Base-by-base conservation (phyloP, 2,329 filamentous ascomycete genomes). In the Curvularia lunata region DNA sequence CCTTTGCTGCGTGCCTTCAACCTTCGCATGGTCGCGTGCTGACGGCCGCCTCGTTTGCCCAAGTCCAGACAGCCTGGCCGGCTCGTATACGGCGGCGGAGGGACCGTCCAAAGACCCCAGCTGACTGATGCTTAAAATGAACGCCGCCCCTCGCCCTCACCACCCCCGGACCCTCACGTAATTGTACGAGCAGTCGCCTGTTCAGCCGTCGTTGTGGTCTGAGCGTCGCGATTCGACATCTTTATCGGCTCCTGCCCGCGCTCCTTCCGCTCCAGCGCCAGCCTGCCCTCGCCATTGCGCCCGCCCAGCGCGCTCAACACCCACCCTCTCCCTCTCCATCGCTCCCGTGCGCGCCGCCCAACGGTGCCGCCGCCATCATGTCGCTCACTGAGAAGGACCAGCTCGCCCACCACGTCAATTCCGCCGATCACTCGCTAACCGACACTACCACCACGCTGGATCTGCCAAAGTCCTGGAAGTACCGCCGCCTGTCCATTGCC, bases 401-500 rank as follows among this genome's bases (percentile, higher is more conserved):
- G 12, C 25, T 58, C 28, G 55, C 63, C 13, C 72, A 71, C 54
- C 66, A 71, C 54, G 65, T 67, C 59, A 59, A 63, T 60, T 65
- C 70, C 9, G 63, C 69, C 16, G 73, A 74, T 34, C 65, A 71
- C 60, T 75, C 74, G 23, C 48, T 69, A 49, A 63, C 56, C n/a
- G 74, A 76, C 64, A 64, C 61, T 47, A 72, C 58, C 48, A 72
- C 58, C 54, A 64, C 69, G 25, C 67, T 76, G 42, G 67, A 71
- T 51, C 71, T 75, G 8, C 80, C 80, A 25, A 72, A 69, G 40
- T 78, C 78, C 34, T 83, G 81, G 81, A 82, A 77, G 70, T 83
- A 83, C 74, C 78, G 73, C 68, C 66, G 71, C 25, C 54, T 76
- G 58, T 79, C 69, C 62, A 58, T 83, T 47, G 72, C 78, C 16